Conservation (phyloP, 2,329 filamentous ascomycete genomes). For the Ampelomyces quisqualis region DNA sequence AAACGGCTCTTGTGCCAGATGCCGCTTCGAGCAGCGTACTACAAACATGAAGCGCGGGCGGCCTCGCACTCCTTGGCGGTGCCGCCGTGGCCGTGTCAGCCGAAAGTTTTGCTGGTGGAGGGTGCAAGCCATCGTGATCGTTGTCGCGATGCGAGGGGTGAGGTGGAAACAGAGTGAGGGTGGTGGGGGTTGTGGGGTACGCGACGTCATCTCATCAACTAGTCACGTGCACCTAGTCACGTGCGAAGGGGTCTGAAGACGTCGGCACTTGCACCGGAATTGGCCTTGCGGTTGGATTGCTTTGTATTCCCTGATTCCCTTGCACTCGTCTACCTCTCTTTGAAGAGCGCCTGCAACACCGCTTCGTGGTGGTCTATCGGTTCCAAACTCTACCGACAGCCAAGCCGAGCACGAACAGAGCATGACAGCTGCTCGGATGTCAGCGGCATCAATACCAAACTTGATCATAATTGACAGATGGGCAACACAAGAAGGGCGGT, state of each 20-base stretch:
- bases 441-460: too few relatives aligned
- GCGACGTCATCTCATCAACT: too few relatives aligned
- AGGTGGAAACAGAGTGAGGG: slow-evolving; percentile 1
- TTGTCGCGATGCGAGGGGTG: slow-evolving; percentile 5
- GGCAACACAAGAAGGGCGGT: background rate
- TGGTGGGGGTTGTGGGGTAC: background rate
- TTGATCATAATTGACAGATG: too few relatives aligned
- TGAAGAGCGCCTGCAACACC: too few relatives aligned
- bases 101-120: slow-evolving; percentile 15
- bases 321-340: too few relatives aligned
- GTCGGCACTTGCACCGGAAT: too few relatives aligned
- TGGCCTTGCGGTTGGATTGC: too few relatives aligned
- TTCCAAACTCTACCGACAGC: too few relatives aligned
- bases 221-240: too few relatives aligned
- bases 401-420: background rate
- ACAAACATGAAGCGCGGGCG: slow-evolving; percentile 40
- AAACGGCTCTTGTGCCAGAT: slow-evolving; percentile 41
- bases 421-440: background rate
- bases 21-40: slow-evolving; percentile 37
- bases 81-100: slow-evolving; percentile 37
- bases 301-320: too few relatives aligned
- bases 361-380: too few relatives aligned
- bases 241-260: too few relatives aligned
- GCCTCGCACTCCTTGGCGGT: slow-evolving; percentile 31
- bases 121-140: slow-evolving; percentile 9